Percentiles rank a stretch among this genome's conserved stretches.
Conservation (phyloP, 83 land plant genomes). For the Thuja plicata region DNA sequence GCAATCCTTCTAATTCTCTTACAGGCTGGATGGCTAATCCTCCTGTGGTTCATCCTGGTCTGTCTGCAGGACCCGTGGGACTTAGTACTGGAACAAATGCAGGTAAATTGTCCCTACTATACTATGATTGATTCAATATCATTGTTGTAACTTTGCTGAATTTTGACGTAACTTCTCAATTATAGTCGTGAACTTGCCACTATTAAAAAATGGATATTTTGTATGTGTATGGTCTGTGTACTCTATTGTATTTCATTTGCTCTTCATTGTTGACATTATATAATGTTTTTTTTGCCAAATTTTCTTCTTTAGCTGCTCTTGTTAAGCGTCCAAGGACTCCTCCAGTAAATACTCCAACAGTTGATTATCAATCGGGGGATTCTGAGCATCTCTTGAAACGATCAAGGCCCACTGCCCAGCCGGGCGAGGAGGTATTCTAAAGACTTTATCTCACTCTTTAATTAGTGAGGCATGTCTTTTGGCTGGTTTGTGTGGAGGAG, state of each 20-base stretch:
- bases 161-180: neutral
- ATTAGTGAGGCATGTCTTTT: neutral
- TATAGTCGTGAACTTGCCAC: neutral
- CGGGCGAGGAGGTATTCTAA: conserved; percentile 65
- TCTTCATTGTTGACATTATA: neutral
- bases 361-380: conserved; percentile 86
- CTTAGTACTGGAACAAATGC: conserved; percentile 47
- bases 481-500: neutral
- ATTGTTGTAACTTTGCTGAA: neutral
- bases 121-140: conserved; percentile 4
- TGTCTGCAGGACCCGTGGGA: conserved; percentile 57
- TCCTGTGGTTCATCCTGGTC: conserved; percentile 58
- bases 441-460: conserved; percentile 1
- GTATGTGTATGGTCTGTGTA: neutral
- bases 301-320: conserved; percentile 25
- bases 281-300: neutral
- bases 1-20: conserved; percentile 51
- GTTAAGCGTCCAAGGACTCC: conserved; percentile 63
- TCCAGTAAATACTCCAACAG: conserved; percentile 50
- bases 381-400: conserved; percentile 85
- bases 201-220: neutral
- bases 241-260: neutral
- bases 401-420: conserved; percentile 58
- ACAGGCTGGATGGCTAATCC: conserved; percentile 88
- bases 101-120: conserved; percentile 23